Evolutionary conservation across 2,329 filamentous ascomycete genomes (phyloP), one percentile per base, ranked within the genome.

Genomic region (Talaromyces funiculosus): DNA sequence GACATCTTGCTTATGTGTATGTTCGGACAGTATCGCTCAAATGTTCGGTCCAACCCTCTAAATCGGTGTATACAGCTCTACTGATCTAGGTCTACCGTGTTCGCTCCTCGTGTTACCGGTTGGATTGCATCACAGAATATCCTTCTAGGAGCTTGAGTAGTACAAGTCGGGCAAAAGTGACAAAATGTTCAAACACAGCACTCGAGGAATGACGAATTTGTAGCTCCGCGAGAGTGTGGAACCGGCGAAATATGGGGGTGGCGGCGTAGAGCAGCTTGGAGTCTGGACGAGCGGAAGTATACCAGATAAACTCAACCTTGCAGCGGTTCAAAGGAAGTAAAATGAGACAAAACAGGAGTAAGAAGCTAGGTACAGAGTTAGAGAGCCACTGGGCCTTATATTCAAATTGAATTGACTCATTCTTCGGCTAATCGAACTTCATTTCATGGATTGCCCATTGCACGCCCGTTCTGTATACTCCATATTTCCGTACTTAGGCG

Each of bases 231-330:
- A 51, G 45, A 9, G 29, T 51, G n/a, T 29, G 24, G 43, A n/a
- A n/a, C n/a, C 22, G 47, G 43, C 40, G 16, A 51, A 51, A 35
- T 35, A 51, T 33, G 29, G 47, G 47, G 47, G 47, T 51, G 47
- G 47, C 29, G 47, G n/a, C 47, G 47, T 51, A 51, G 47, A 33
- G 47, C 26, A 33, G 51, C 40, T 20, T 54, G 24, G 51, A 40
- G 35, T 54, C 51, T 54, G 51, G 51, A 54, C 51, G 51, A 54
- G 33, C 51, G 51, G 51, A 54, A 54, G 51, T 40, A 16, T 29
- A 37, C 33, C 35, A 40, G 31, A 40, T 37, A 16, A 16, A 26
- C 26, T 12, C 14, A 51, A 22, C 40, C 38, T 45, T n/a, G 0
- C 26, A 26, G 33, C 51, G 51, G 51, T 37, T 37, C 51, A 38